Conservation (phyloP, 2,329 filamentous ascomycete genomes). For the Pseudogymnoascus sp. region DNA sequence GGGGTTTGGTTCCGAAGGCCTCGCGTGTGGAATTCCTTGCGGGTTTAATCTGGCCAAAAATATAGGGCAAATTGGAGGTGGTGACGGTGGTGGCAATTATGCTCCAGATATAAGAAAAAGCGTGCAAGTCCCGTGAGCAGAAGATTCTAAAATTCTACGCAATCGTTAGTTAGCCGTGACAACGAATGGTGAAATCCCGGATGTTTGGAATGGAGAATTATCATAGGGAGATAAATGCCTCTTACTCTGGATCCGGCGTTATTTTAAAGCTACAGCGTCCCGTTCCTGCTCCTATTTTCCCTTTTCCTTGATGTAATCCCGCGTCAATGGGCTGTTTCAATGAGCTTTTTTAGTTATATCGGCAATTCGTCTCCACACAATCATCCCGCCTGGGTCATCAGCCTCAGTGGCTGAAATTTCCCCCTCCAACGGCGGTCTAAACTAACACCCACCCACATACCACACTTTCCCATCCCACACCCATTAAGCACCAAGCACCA, state of each 20-base stretch:
- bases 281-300: background rate
- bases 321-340: background rate
- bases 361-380: slow-evolving; percentile 4
- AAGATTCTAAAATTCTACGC: background rate
- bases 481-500: too few relatives aligned
- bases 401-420: slow-evolving; percentile 1
- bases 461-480: background rate
- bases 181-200: background rate
- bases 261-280: background rate
- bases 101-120: background rate
- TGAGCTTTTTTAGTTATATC: slow-evolving; percentile 7
- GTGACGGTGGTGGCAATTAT: background rate
- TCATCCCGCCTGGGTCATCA: background rate
- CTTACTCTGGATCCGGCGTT: background rate
- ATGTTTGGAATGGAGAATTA: background rate
- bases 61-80: background rate
- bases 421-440: background rate
- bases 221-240: background rate
- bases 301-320: background rate
- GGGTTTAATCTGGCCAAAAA: background rate
- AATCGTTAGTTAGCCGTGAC: background rate
- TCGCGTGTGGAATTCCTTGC: background rate
- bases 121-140: background rate
- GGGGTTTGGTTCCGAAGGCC: background rate
- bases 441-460: background rate